phyloP scores from a whole-genome alignment of 352 stramenopile species.

The Globisporangium echinulatum region DNA sequence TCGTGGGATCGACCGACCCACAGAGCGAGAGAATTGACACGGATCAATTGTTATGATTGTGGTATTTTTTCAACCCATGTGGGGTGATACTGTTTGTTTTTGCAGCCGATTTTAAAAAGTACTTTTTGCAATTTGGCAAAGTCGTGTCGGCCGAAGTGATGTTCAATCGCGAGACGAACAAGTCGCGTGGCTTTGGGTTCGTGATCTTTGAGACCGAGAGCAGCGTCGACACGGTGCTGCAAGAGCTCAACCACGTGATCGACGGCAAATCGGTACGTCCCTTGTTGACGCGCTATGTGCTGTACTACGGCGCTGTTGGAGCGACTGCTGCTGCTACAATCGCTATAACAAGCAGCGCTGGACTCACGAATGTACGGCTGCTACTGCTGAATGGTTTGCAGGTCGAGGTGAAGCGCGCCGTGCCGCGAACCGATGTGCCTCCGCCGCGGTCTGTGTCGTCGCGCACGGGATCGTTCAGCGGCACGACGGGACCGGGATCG shows the following conservation, averaged over 20 bases:
- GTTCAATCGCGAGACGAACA: slow-evolving; percentile 95
- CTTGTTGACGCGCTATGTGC: neutral
- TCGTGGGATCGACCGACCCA: neutral
- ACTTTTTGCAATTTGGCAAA: slow-evolving; percentile 91
- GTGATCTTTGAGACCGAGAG: slow-evolving; percentile 89
- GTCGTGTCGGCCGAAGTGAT: slow-evolving; percentile 92
- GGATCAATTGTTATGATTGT: no score
- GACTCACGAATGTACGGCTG: neutral
- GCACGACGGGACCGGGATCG: slow-evolving; percentile 59
- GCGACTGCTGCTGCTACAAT: no score
- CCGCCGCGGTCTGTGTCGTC: slow-evolving; percentile 70
- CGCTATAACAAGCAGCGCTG: no score
- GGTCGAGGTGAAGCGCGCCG: slow-evolving; percentile 83
- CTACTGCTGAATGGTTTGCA: slow-evolving; percentile 1
- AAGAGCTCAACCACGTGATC: slow-evolving; percentile 87
- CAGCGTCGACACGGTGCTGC: slow-evolving; percentile 82
- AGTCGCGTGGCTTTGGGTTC: slow-evolving; percentile 91
- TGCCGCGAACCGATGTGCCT: slow-evolving; percentile 77
- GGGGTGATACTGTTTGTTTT: neutral
- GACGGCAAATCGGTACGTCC: slow-evolving; percentile 81
- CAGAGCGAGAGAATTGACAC: neutral
- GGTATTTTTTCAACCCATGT: slow-evolving; percentile 1
- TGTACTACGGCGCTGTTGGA: neutral
- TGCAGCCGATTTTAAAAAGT: slow-evolving; percentile 86
- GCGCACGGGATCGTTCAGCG: slow-evolving; percentile 69